Evolutionary conservation across 179 eudicot genomes (phyloP).

Genomic region (Heliamphora pulchella): DNA sequence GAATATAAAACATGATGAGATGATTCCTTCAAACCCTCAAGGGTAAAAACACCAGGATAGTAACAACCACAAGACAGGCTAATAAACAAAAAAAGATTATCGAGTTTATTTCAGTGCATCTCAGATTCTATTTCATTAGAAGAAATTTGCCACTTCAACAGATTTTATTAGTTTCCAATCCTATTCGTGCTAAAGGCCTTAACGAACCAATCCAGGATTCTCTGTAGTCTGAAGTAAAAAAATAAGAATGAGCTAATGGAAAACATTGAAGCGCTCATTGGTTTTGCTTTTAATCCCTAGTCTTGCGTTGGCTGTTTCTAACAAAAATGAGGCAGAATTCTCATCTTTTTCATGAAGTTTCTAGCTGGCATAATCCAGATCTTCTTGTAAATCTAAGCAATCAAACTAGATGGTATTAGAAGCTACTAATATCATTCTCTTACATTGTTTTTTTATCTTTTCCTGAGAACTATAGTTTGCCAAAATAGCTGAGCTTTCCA

Average conservation of each 20-base stretch:
- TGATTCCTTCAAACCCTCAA: too few relatives aligned
- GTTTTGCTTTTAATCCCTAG: neutral
- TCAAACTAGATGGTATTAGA: neutral
- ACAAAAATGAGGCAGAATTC: neutral
- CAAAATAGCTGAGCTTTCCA: neutral
- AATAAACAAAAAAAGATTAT: too few relatives aligned
- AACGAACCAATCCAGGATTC: neutral
- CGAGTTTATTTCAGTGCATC: neutral
- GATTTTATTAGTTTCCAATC: neutral
- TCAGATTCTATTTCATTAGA: too few relatives aligned
- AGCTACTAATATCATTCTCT: neutral
- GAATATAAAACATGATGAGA: too few relatives aligned
- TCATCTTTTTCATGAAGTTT: neutral
- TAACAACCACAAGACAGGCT: too few relatives aligned
- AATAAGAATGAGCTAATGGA: too few relatives aligned
- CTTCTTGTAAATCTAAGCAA: neutral
- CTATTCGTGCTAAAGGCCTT: neutral
- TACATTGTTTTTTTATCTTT: neutral
- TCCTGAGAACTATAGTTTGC: neutral
- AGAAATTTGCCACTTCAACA: neutral
- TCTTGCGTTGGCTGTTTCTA: neutral
- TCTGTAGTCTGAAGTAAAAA: too few relatives aligned
- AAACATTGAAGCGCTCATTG: too few relatives aligned
- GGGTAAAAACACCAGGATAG: too few relatives aligned
- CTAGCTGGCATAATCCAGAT: neutral